phyloP scores from a whole-genome alignment of 2,329 filamentous ascomycete species.

The Bipolaris zeicola region DNA sequence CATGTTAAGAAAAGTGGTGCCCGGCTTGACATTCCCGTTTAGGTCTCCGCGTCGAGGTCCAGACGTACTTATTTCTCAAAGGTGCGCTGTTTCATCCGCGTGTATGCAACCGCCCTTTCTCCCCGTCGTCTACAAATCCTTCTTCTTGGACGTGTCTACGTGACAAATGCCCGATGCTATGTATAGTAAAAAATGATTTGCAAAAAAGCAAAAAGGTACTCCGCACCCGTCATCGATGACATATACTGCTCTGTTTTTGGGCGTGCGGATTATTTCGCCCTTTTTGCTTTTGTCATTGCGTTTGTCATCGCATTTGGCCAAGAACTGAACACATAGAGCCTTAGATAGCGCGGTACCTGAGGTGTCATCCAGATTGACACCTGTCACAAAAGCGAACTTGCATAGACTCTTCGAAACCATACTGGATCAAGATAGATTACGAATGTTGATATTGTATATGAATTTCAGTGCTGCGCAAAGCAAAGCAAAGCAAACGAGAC shows the following conservation, averaged over 20 bases:
- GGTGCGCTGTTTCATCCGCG: background rate
- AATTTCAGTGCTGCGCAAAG: background rate
- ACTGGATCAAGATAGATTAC: too few species aligned
- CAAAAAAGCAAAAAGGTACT: background rate
- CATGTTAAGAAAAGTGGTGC: background rate
- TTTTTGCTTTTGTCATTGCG: too few species aligned
- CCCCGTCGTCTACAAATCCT: background rate
- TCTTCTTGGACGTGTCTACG: background rate
- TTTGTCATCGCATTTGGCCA: too few species aligned
- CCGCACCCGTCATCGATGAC: background rate
- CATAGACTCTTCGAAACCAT: background rate
- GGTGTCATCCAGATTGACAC: background rate
- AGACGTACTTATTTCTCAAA: background rate
- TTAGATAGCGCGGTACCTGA: too few species aligned
- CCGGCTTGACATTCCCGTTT: background rate
- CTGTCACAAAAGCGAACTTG: background rate
- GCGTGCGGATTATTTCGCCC: too few species aligned
- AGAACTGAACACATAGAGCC: background rate
- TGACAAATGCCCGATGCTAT: background rate
- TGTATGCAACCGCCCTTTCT: background rate
- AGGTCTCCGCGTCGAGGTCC: too few species aligned
- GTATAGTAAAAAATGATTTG: background rate
- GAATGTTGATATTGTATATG: background rate
- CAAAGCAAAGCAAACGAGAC: slow-evolving; percentile 9
- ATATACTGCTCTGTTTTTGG: background rate